A percentile compares a stretch with the other conserved stretches of the same genome.
Evolutionary conservation across 75 land plant genomes (phyloP).

Genomic region (Ceratopteris richardii): DNA sequence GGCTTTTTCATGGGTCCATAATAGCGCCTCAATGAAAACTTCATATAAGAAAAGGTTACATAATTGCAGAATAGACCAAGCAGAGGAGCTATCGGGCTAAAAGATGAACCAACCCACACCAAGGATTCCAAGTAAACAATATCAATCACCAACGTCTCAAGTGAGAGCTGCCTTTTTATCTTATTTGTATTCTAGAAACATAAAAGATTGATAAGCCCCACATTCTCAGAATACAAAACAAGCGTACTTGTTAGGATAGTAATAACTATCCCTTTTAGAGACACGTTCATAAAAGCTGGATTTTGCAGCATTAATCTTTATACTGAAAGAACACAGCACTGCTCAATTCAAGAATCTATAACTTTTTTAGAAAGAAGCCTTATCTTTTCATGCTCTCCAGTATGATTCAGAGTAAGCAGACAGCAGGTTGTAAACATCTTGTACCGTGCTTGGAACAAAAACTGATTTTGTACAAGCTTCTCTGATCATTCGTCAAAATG

Average conservation of each 20-base stretch:
- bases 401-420: background rate
- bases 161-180: constrained; percentile 10
- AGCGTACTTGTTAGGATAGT: too few species aligned
- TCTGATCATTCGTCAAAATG: too few species aligned
- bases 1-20: constrained; percentile 25
- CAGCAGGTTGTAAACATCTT: constrained; percentile 1
- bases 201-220: too few species aligned
- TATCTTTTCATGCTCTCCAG: constrained; percentile 1
- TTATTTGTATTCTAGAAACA: too few species aligned
- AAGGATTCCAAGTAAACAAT: constrained; percentile 30
- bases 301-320: too few species aligned
- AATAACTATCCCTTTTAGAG: too few species aligned
- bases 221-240: too few species aligned
- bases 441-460: constrained; percentile 2
- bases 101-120: constrained; percentile 25
- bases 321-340: too few species aligned
- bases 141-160: constrained; percentile 14
- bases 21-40: constrained; percentile 8
- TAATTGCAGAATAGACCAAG: constrained; percentile 20
- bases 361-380: background rate
- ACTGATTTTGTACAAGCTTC: constrained; percentile 7
- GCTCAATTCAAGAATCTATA: too few species aligned
- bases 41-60: constrained; percentile 12
- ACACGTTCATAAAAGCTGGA: too few species aligned
- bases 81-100: constrained; percentile 16